Conservation (phyloP, 208 protist species). For the Leishmania tropica region DNA sequence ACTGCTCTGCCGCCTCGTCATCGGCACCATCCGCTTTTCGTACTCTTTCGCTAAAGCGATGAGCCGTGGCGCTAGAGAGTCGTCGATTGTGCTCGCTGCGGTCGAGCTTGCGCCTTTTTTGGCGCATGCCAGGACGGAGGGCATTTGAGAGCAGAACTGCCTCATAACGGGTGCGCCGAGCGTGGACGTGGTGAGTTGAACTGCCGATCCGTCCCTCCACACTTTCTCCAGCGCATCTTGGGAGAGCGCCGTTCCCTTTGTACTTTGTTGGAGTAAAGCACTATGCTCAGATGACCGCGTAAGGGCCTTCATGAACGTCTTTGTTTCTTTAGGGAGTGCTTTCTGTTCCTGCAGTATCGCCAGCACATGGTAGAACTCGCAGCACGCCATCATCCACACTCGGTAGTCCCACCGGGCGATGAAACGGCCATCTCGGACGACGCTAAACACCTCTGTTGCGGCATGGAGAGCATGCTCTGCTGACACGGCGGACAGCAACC, state of each 20-base stretch:
- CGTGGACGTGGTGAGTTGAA: constrained; percentile 9
- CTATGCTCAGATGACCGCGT: constrained; percentile 3
- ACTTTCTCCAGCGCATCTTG: not conserved
- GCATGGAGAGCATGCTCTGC: constrained; percentile 17
- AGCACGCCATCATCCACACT: constrained; percentile 59
- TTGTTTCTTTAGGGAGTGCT: constrained; percentile 28
- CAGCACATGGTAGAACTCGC: constrained; percentile 64
- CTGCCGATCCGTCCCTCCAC: constrained; percentile 19
- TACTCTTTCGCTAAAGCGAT: constrained; percentile 22
- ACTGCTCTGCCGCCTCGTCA: not conserved
- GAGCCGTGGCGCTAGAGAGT: constrained; percentile 4
- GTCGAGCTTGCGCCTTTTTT: not conserved
- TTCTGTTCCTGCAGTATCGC: constrained; percentile 49
- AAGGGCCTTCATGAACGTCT: constrained; percentile 31
- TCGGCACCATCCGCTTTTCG: constrained; percentile 11
- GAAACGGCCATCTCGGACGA: constrained; percentile 9
- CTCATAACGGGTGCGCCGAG: constrained; percentile 13
- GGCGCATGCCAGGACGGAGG: not conserved
- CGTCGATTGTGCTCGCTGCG: not conserved
- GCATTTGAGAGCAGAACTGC: constrained; percentile 22
- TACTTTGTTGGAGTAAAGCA: not conserved
- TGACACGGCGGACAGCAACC: constrained; percentile 16
- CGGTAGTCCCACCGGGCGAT: constrained; percentile 46
- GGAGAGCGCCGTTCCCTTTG: not conserved
- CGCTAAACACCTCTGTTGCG: constrained; percentile 8